These are phyloP conservation scores for Naganishia onofrii DNA, from an alignment of 768 basidiomycete genomes.

Conservation along the genomic window DNA sequence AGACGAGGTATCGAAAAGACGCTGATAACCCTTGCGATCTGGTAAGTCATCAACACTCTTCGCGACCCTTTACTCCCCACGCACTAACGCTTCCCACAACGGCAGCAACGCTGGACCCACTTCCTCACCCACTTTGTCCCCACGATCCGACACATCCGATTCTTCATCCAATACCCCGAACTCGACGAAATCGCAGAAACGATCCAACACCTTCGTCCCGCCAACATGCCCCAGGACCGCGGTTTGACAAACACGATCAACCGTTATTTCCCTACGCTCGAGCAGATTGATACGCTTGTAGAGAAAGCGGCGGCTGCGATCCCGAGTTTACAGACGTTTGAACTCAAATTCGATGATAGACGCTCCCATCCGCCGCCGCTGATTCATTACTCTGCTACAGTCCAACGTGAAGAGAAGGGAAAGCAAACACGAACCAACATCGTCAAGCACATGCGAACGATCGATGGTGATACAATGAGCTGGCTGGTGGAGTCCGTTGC, in stretches of 20 bases:
- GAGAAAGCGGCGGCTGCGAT: not conserved
- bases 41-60: not conserved
- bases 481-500: slow-evolving; percentile 17
- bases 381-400: slow-evolving; percentile 9
- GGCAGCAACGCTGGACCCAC: slow-evolving; percentile 3
- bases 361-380: slow-evolving; percentile 14
- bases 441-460: not conserved
- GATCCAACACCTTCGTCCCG: not conserved
- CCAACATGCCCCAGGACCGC: not conserved
- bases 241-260: not conserved
- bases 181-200: not conserved
- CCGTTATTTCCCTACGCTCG: slow-evolving; percentile 13
- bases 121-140: slow-evolving; percentile 16
- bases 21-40: slow-evolving; percentile 12
- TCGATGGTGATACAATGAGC: slow-evolving; percentile 8
- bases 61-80: not conserved
- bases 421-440: not conserved
- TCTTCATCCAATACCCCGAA: slow-evolving; percentile 21
- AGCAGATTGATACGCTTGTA: not conserved
- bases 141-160: slow-evolving; percentile 8
- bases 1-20: slow-evolving; percentile 7
- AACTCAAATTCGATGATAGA: slow-evolving; percentile 4
- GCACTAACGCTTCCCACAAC: not conserved
- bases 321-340: slow-evolving; percentile 12
- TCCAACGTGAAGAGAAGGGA: not conserved